Conservation (phyloP, 306 rosid species). For the Hippophae tibetana region DNA sequence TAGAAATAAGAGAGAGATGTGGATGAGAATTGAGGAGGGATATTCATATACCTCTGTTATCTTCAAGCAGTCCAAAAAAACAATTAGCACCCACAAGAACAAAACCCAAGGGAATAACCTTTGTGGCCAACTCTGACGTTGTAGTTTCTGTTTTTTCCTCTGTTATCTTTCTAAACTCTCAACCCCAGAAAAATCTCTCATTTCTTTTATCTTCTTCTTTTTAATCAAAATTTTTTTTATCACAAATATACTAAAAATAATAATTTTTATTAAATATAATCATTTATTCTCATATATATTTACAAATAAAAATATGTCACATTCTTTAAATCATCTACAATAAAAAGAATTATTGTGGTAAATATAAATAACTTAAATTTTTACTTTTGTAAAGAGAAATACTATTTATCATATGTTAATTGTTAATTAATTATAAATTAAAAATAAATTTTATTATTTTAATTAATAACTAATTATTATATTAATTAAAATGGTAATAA, state of each 20-base stretch:
- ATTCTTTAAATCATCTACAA: too few species aligned
- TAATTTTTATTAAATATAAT: too few species aligned
- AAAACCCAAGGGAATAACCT: slow-evolving; percentile 42
- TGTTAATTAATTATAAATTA: too few species aligned
- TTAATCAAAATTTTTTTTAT: slow-evolving; percentile 31
- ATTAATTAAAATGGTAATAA: too few species aligned
- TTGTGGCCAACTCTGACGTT: slow-evolving; percentile 79
- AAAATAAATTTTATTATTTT: too few species aligned
- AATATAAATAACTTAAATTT: too few species aligned
- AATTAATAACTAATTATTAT: too few species aligned
- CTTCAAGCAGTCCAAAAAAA: slow-evolving; percentile 34
- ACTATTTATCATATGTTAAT: too few species aligned
- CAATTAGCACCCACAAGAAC: slow-evolving; percentile 31
- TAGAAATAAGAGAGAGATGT: slow-evolving; percentile 33
- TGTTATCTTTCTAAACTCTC: slow-evolving; percentile 40
- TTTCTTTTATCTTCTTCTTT: slow-evolving; percentile 16
- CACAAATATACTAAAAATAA: too few species aligned
- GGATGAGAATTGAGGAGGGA: slow-evolving; percentile 20
- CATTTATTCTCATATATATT: slow-evolving; percentile 37
- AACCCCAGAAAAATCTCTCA: slow-evolving; percentile 20
- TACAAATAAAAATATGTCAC: slow-evolving; percentile 12
- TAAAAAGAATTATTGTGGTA: too few species aligned
- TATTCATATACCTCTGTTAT: slow-evolving; percentile 27
- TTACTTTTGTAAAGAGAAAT: too few species aligned
- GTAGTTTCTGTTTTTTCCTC: slow-evolving; percentile 92